A percentile compares a stretch with the other conserved stretches of the same genome.
These are phyloP conservation scores for Candida suzukii DNA, from an alignment of 805 yeast genomes.

Conservation along the genomic window DNA sequence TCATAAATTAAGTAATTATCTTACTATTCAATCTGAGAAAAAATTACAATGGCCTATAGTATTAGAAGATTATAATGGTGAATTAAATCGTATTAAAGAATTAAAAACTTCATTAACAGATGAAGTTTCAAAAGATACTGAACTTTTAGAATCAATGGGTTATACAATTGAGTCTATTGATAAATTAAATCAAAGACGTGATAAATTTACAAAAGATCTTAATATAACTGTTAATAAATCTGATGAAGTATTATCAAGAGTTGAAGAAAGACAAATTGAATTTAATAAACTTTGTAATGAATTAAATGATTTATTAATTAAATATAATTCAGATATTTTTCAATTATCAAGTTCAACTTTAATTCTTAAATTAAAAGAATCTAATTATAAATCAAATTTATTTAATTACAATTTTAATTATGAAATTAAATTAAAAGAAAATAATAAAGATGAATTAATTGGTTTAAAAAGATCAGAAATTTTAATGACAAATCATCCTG, in stretches of 20 bases:
- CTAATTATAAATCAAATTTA: conserved; percentile 6
- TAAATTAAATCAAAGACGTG: conserved; percentile 53
- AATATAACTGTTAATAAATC: conserved; percentile 36
- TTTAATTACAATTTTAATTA: conserved; percentile 22
- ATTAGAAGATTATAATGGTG: conserved; percentile 49
- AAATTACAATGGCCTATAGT: conserved; percentile 58
- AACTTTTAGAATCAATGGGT: conserved; percentile 45
- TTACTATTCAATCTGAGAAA: conserved; percentile 57
- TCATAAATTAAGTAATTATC: conserved; percentile 62
- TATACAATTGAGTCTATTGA: conserved; percentile 60
- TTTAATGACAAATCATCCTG: conserved; percentile 31
- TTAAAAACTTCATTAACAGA: conserved; percentile 34
- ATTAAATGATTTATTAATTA: conserved; percentile 43
- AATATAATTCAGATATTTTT: conserved; percentile 49
- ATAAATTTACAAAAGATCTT: conserved; percentile 45
- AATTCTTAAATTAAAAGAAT: not conserved
- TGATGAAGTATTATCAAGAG: conserved; percentile 35
- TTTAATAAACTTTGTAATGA: conserved; percentile 43
- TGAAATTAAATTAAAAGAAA: conserved; percentile 23
- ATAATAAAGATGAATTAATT: conserved; percentile 12
- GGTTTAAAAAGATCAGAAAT: conserved; percentile 39
- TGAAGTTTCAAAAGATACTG: conserved; percentile 32
- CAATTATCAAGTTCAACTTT: conserved; percentile 31
- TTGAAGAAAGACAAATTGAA: conserved; percentile 42
- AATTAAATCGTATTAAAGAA: conserved; percentile 37